Base-by-base conservation (phyloP, 2,329 filamentous ascomycete genomes). In the Hypomyces perniciosus region DNA sequence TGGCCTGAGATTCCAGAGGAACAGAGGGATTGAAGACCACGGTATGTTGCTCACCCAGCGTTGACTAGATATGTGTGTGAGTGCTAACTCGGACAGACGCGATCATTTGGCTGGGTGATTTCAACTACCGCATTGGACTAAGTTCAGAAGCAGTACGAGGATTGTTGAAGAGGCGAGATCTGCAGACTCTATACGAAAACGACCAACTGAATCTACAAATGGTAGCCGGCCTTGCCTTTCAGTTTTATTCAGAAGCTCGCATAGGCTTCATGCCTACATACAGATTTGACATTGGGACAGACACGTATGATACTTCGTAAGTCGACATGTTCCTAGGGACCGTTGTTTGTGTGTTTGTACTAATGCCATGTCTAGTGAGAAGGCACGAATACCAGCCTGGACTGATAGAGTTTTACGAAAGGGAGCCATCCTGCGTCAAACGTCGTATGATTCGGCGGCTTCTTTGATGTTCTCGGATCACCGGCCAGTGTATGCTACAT, bases 191-290 rank as follows among this genome's bases (percentile, higher is more conserved):
- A 45, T 95, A 96, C 64, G 87, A 93, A 55, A 95, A 96, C 61
- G 92, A 97, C 62, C 91, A 96, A 75, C 78, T 99, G 51, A 96
- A 97, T 65, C 74, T 97, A 7, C 91, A 97, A 74, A 99, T 97
- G 93, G 85, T 96, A 45, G 88, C 89, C 48, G 93, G 92, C 0
- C 77, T 90, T 41, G 85, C 88, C 1, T 99, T 99, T 61, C 88
- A 84, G 1, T 95, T 86, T 65, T 99, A 97, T 67, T 92, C 89
- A 0, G 93, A 99, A 70, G 86, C 88, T 5, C 81, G 81, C 49
- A 95, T 97, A 57, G 86, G 78, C 1, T 99, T 99, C 65, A 78
- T 87, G 61, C 93, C 93, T 0, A 99, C 93, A 0, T 99, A 99
- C 74, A 96, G 95, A 68, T 99, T 89, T 64, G 89, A 99, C 65